phyloP scores from a whole-genome alignment of 1,284 basidiomycete genomes.

The Takashimella koratensis region DNA sequence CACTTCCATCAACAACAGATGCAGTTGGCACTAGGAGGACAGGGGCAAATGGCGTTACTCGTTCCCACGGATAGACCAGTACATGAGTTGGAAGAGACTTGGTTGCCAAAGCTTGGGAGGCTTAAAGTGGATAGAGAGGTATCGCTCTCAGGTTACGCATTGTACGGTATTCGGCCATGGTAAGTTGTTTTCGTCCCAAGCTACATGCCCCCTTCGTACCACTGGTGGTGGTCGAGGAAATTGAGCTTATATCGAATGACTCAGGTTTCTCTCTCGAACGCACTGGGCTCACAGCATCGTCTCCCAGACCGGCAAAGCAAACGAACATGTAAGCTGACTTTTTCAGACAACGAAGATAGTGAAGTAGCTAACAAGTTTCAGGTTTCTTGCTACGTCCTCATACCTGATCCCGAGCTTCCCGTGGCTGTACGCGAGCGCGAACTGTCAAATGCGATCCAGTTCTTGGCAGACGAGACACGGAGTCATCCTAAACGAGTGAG shows the following conservation, averaged over 20 bases:
- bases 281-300: conserved; percentile 44
- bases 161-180: conserved; percentile 42
- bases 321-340: conserved; percentile 27
- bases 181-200: conserved; percentile 15
- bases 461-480: conserved; percentile 28
- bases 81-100: conserved; percentile 38
- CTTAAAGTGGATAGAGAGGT: conserved; percentile 38
- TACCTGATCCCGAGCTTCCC: conserved; percentile 26
- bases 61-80: conserved; percentile 38
- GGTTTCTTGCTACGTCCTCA: conserved; percentile 41
- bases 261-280: conserved; percentile 40
- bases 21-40: too few relatives aligned
- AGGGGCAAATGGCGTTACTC: conserved; percentile 26
- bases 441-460: conserved; percentile 24
- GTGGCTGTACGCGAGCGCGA: conserved; percentile 22
- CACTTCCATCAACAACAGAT: too few relatives aligned
- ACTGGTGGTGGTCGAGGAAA: too few relatives aligned
- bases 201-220: background rate
- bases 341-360: background rate
- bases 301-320: conserved; percentile 42
- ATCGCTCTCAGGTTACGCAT: conserved; percentile 33
- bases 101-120: conserved; percentile 33
- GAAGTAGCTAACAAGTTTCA: conserved; percentile 3
- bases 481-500: conserved; percentile 25
- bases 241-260: background rate